These are phyloP conservation scores for Aspergillus sp. DNA, from an alignment of 2,329 filamentous ascomycete genomes.

Conservation along the genomic window DNA sequence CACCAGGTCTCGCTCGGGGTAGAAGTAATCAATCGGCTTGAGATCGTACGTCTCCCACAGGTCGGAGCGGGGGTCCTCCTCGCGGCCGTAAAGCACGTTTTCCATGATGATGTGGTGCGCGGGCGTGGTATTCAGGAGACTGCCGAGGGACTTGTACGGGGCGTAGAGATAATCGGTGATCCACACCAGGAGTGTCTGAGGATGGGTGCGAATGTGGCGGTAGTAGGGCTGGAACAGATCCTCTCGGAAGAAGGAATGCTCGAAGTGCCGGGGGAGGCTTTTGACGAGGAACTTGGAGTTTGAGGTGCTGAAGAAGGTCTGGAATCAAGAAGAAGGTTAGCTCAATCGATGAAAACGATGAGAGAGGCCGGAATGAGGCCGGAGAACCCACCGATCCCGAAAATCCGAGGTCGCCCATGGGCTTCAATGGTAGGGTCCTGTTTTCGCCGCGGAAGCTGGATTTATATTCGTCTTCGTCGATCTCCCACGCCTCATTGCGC, in stretches of 20 bases:
- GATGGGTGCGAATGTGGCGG: slow-evolving; percentile 61
- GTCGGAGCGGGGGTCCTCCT: slow-evolving; percentile 41
- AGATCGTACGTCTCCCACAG: slow-evolving; percentile 73
- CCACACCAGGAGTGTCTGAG: slow-evolving; percentile 63
- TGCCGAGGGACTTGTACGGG: slow-evolving; percentile 58
- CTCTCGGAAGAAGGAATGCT: slow-evolving; percentile 67
- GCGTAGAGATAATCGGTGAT: slow-evolving; percentile 69
- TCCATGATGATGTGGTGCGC: slow-evolving; percentile 78
- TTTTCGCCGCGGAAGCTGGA: slow-evolving; percentile 51
- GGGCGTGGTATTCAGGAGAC: slow-evolving; percentile 60
- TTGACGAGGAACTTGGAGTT: slow-evolving; percentile 71
- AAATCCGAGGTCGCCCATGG: slow-evolving; percentile 70
- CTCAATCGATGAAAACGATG: not conserved
- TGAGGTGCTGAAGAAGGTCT: slow-evolving; percentile 69
- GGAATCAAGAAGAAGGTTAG: not conserved
- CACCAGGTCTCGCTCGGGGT: slow-evolving; percentile 70
- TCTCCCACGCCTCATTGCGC: slow-evolving; percentile 52
- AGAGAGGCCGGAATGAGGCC: not conserved
- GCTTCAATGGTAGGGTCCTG: slow-evolving; percentile 46
- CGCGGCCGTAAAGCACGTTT: slow-evolving; percentile 66
- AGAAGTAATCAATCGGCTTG: slow-evolving; percentile 74
- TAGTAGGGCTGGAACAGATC: slow-evolving; percentile 66
- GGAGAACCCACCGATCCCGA: slow-evolving; percentile 59
- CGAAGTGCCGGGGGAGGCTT: slow-evolving; percentile 67
- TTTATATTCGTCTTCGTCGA: slow-evolving; percentile 55